Evolutionary conservation across 148 eudicot genomes (phyloP).

Genomic region (Silene latifolia): DNA sequence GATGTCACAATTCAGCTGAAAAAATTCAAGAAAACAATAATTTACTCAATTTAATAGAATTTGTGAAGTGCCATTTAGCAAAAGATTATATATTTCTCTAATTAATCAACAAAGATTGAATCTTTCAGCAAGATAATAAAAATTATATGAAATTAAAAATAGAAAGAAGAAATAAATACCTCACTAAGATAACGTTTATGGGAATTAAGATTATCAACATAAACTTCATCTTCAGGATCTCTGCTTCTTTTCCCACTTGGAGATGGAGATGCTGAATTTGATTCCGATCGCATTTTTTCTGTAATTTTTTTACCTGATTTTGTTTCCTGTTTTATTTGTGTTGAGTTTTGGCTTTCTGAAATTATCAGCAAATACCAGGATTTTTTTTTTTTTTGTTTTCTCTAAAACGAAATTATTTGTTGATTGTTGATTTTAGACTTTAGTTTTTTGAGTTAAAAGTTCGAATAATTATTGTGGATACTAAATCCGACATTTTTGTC

Average conservation of each 20-base stretch:
- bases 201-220: constrained; percentile 81
- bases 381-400: no score
- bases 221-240: constrained; percentile 96
- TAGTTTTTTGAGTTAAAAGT: no score
- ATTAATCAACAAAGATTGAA: constrained; percentile 2
- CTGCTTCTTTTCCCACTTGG: constrained; percentile 67
- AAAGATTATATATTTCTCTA: background rate
- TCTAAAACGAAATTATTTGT: no score
- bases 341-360: no score
- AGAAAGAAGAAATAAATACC: constrained; percentile 28
- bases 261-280: constrained; percentile 57
- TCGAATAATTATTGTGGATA: no score
- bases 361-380: no score
- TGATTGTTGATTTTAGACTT: no score
- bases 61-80: background rate
- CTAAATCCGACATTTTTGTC: no score
- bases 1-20: background rate
- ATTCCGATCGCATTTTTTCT: constrained; percentile 49
- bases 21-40: no score
- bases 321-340: background rate
- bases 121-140: background rate
- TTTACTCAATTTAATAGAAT: background rate
- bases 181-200: constrained; percentile 96
- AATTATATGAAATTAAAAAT: background rate
- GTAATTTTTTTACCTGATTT: background rate